A percentile compares a stretch with the other conserved stretches of the same genome.
These are phyloP conservation scores for Pseudogymnoascus sp. DNA, from an alignment of 2,329 filamentous ascomycete genomes.

Conservation along the genomic window DNA sequence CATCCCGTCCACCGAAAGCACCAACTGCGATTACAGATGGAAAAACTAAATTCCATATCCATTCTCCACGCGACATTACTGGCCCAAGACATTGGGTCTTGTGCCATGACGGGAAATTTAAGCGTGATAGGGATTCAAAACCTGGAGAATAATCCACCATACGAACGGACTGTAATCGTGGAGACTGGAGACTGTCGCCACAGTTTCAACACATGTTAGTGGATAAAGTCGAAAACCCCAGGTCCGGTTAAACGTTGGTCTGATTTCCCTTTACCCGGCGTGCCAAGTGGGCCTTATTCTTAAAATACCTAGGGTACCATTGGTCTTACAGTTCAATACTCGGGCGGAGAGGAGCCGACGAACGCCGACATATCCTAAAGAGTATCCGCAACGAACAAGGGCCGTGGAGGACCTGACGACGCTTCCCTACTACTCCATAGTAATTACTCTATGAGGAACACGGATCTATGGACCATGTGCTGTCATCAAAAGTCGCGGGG, in stretches of 20 bases:
- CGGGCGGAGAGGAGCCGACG: not conserved
- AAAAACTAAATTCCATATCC: slow-evolving; percentile 1
- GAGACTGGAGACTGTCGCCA: not conserved
- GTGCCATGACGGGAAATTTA: not conserved
- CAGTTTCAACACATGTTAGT: not conserved
- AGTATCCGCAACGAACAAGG: not conserved
- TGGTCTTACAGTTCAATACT: not conserved
- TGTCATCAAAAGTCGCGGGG: not conserved
- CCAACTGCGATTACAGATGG: not conserved
- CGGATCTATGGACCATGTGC: not conserved
- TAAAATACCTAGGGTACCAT: not conserved
- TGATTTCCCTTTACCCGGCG: not conserved
- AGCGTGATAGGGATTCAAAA: not conserved
- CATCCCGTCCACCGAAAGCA: not conserved
- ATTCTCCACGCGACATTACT: not conserved
- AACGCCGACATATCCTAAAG: not conserved
- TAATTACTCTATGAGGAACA: not conserved
- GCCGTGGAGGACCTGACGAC: not conserved
- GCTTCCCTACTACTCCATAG: not conserved
- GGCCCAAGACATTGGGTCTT: not conserved
- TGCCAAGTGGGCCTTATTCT: slow-evolving; percentile 6
- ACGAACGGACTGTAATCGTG: not conserved
- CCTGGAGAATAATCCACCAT: slow-evolving; percentile 2
- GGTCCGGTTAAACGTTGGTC: not conserved
- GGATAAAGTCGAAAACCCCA: not conserved